These are phyloP conservation scores for Chiua sp. DNA, from an alignment of 1,284 basidiomycete species.

Conservation along the genomic window DNA sequence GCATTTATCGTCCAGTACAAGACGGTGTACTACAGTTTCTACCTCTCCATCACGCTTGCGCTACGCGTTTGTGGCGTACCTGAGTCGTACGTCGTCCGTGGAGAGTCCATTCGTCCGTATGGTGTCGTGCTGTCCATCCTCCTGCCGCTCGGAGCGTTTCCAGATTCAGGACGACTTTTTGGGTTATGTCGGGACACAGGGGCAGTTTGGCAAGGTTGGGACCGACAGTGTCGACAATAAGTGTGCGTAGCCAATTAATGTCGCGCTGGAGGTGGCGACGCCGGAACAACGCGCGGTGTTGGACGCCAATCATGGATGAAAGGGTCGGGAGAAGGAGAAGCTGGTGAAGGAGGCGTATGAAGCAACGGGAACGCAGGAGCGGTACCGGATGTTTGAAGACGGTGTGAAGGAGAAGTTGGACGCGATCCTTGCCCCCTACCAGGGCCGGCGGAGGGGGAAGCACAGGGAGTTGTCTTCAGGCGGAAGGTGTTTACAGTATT, in stretches of 20 bases:
- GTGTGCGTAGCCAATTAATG: conserved; percentile 97
- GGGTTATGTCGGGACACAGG: conserved; percentile 90
- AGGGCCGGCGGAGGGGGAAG: conserved; percentile 39
- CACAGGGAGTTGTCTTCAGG: conserved; percentile 56
- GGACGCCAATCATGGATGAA: conserved; percentile 89
- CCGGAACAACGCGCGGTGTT: conserved; percentile 62
- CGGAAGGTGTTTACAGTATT: conserved; percentile 74
- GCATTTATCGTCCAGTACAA: conserved; percentile 97
- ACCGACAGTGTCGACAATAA: conserved; percentile 99
- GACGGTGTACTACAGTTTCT: conserved; percentile 98
- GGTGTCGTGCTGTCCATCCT: conserved; percentile 85
- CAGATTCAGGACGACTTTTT: conserved; percentile 99
- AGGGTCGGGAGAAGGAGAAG: conserved; percentile 62
- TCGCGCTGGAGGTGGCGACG: conserved; percentile 70
- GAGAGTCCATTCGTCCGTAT: conserved; percentile 64
- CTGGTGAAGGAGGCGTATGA: conserved; percentile 73
- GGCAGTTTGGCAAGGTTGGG: conserved; percentile 93
- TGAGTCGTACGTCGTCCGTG: conserved; percentile 46
- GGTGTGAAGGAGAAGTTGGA: conserved; percentile 64
- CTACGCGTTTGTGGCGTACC: conserved; percentile 84
- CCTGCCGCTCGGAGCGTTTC: conserved; percentile 97
- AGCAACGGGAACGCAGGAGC: conserved; percentile 63
- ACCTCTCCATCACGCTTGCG: conserved; percentile 96
- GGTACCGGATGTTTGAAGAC: conserved; percentile 74
- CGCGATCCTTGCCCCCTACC: conserved; percentile 64